Evolutionary conservation across 768 basidiomycete genomes (phyloP), one percentile per base, ranked within the genome.

Genomic region (Pulveroboletus frians): DNA sequence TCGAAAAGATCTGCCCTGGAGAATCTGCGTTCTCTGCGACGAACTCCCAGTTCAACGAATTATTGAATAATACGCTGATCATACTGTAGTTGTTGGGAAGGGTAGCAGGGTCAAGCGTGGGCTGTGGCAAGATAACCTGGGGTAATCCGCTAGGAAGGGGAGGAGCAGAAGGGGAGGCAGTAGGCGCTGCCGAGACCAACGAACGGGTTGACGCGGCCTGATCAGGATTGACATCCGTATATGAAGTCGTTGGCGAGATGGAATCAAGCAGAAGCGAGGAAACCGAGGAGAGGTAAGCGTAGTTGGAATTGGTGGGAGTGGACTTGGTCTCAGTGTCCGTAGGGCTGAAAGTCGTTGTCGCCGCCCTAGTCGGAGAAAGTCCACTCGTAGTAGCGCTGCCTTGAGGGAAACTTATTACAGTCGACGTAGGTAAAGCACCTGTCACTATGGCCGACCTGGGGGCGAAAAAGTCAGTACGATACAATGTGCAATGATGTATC

Each of bases 1-100:
- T 85, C 11, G 77, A 80, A 60, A 97, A 88, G 37, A 98, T 74
- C 70, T 97, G 90, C 41, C 76, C 83, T 3, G 80, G 74, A 1
- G 87, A 77, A 47, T 83, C 72, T 8, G 67, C 50, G 51, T 73
- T 81, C 13, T 55, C 54, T 35, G 82, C 79, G 4, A 92, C 86
- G 55, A 83, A 89, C 0, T 56, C 17, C 92, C 92, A 94, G 49
- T 76, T 76, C 51, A 93, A 70, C 20, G 65, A 67, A 1, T 50
- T 58, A 4, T 80, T 75, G 66, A 91, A 85, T 52, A 89, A 58
- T 35, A 94, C 58, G 44, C 77, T 85, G 64, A 92, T 78, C 51
- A 83, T 51, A 10, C 74, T 72, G 50, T 71, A 77, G 0, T 66
- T 73, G 13, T 39, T 46, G 27, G 68, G 60, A 39, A 79, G 49